Percentiles rank a stretch among this genome's conserved stretches.
Evolutionary conservation across 2,329 filamentous ascomycete genomes (phyloP).

Genomic region (Aspergillus thermomutatus): DNA sequence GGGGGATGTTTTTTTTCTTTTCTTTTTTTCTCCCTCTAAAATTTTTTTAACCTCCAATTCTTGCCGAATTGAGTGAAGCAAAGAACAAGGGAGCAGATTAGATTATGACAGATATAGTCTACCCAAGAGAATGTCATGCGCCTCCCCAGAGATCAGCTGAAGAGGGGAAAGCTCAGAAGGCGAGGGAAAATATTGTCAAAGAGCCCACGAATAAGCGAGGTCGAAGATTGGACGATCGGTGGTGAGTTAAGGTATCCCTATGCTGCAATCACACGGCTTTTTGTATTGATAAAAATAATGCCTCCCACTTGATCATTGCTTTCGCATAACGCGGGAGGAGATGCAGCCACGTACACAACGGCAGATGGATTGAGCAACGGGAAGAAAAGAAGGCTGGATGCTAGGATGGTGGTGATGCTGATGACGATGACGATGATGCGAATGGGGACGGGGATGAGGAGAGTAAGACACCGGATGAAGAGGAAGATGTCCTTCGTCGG

Average conservation of each 20-base stretch:
- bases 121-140: slow-evolving; percentile 11
- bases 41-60: slow-evolving; percentile 4
- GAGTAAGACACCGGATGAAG: neutral
- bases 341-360: slow-evolving; percentile 23
- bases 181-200: slow-evolving; percentile 9
- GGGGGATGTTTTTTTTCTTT: slow-evolving; percentile 7
- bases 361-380: slow-evolving; percentile 9
- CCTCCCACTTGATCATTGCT: slow-evolving; percentile 2
- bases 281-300: neutral
- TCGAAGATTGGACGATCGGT: slow-evolving; percentile 15
- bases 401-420: slow-evolving; percentile 6
- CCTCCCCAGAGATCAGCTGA: slow-evolving; percentile 17
- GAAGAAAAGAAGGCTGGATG: slow-evolving; percentile 2
- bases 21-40: slow-evolving; percentile 13
- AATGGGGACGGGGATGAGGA: slow-evolving; percentile 8
- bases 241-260: slow-evolving; percentile 16
- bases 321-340: slow-evolving; percentile 21
- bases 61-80: slow-evolving; percentile 6
- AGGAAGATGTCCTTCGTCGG: neutral
- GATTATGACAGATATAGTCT: slow-evolving; percentile 15
- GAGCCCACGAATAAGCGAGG: slow-evolving; percentile 11
- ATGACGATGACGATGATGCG: slow-evolving; percentile 5
- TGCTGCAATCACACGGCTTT: slow-evolving; percentile 1
- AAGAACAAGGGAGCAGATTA: slow-evolving; percentile 12
- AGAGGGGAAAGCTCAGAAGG: slow-evolving; percentile 5